These are phyloP conservation scores for Lachnum nothofagi DNA, from an alignment of 2,329 filamentous ascomycete species.

Conservation along the genomic window DNA sequence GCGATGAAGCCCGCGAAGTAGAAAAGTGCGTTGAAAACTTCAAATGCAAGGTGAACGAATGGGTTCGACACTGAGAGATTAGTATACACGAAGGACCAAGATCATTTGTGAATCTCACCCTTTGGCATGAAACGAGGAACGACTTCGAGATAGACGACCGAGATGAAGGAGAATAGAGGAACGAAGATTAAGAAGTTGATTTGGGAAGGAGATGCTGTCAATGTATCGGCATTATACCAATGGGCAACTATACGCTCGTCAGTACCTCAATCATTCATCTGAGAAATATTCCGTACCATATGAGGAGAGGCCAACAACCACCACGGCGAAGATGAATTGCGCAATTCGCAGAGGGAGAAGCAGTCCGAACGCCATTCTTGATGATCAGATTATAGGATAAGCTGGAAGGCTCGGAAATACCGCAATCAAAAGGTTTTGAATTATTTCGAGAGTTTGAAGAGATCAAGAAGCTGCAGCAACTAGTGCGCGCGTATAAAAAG, in stretches of 20 bases:
- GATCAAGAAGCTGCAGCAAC: conserved; percentile 15
- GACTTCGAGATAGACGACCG: conserved; percentile 50
- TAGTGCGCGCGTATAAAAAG: conserved; percentile 21
- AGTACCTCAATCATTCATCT: conserved; percentile 12
- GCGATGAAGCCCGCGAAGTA: conserved; percentile 58
- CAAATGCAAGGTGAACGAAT: conserved; percentile 45
- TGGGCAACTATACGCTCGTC: conserved; percentile 45
- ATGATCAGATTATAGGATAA: not conserved
- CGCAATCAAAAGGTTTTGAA: no score
- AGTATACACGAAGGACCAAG: not conserved
- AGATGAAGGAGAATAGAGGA: conserved; percentile 50
- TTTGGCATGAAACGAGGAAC: conserved; percentile 38
- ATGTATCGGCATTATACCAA: conserved; percentile 55
- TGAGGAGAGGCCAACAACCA: conserved; percentile 44
- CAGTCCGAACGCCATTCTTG: conserved; percentile 38
- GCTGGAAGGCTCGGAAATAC: no score
- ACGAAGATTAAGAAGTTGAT: conserved; percentile 55
- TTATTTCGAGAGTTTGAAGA: not conserved
- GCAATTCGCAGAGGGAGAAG: conserved; percentile 41
- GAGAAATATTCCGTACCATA: conserved; percentile 39
- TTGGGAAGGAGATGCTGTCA: conserved; percentile 48
- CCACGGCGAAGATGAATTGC: conserved; percentile 42
- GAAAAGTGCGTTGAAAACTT: conserved; percentile 49
- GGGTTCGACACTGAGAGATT: conserved; percentile 41
- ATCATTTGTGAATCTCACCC: conserved; percentile 15